Evolutionary conservation across 1,284 basidiomycete genomes (phyloP), one percentile per base, ranked within the genome.

Genomic region (Ganoderma lingzhi): DNA sequence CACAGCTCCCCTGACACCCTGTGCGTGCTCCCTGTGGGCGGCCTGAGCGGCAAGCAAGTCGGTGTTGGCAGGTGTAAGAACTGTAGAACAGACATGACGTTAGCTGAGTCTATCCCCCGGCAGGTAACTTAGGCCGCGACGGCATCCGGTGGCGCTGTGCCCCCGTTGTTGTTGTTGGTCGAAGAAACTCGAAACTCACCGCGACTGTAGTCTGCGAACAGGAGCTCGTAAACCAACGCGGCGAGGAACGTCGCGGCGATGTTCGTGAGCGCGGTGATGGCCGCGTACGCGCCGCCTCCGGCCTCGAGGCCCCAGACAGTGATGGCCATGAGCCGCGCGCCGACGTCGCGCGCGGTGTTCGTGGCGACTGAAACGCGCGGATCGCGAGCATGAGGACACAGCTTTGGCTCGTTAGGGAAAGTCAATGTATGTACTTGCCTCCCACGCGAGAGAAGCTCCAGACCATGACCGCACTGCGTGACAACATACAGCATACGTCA

Each of bases 341-440:
- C 91, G 48, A 92, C 51, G 75, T 92, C 91, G 73, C 90, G 88
- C 37, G 90, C 90, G 2, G 88, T 79, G 74, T 92, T 92, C 28
- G 89, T 82, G n/a, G 88, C 84, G 68, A 91, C 87, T 88, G 70
- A 59, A 59, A 59, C 56, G 56, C 10, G 17, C 3, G 37, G 32
- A n/a, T 32, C 17, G 41, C 19, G 30, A 55, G n/a, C 44, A 12
- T 17, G 19, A 37, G 35, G 17, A 41, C 51, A 53, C 32, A n/a
- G 32, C 30, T 37, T 39, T n/a, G 14, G 12, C 17, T n/a, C 9
- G 1, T 37, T 19, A 30, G 14, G 15, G 15, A 35, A n/a, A 15
- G 17, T 51, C 15, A 39, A 17, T 19, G 42, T 17, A 48, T 30
- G 45, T 37, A 80, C 82, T 75, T 75, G 87, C 89, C 76, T 60